phyloP scores from a whole-genome alignment of 1,284 basidiomycete genomes.

The Pisolithus thermaeus region DNA sequence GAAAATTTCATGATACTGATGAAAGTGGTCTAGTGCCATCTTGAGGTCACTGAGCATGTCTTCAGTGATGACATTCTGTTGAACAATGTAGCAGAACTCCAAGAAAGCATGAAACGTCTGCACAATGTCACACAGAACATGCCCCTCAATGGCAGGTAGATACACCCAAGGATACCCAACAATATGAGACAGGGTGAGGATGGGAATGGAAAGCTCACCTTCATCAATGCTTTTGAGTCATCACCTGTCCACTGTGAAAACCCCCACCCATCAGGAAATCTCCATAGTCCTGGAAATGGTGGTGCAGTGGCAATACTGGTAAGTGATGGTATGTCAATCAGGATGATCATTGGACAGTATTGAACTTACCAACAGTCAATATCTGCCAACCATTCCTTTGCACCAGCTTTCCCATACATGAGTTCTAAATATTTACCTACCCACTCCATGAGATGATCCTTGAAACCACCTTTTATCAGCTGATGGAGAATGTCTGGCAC shows the following conservation, averaged over 20 bases:
- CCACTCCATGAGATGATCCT: too few relatives aligned
- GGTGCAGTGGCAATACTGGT: too few relatives aligned
- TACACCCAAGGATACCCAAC: background rate
- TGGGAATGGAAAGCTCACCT: background rate
- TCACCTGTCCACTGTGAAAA: constrained; percentile 11
- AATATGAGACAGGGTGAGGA: too few relatives aligned
- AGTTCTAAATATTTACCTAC: too few relatives aligned
- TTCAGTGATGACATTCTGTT: background rate
- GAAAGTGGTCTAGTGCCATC: constrained; percentile 1
- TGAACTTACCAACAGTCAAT: too few relatives aligned
- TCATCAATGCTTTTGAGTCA: constrained; percentile 12
- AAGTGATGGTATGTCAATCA: too few relatives aligned
- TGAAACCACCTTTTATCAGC: too few relatives aligned
- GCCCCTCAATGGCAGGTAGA: constrained; percentile 4
- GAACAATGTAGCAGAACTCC: background rate
- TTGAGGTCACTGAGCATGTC: background rate
- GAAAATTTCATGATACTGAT: constrained; percentile 4
- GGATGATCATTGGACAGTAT: too few relatives aligned
- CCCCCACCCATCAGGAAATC: constrained; percentile 6
- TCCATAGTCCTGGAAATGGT: too few relatives aligned
- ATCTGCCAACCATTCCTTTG: too few relatives aligned
- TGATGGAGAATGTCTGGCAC: too few relatives aligned
- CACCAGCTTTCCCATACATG: too few relatives aligned
- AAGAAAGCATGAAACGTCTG: background rate
- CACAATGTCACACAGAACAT: background rate